Percentiles rank a stretch among this genome's conserved stretches.
phyloP scores from a whole-genome alignment of 805 yeast genomes.

The Millerago galiae region DNA sequence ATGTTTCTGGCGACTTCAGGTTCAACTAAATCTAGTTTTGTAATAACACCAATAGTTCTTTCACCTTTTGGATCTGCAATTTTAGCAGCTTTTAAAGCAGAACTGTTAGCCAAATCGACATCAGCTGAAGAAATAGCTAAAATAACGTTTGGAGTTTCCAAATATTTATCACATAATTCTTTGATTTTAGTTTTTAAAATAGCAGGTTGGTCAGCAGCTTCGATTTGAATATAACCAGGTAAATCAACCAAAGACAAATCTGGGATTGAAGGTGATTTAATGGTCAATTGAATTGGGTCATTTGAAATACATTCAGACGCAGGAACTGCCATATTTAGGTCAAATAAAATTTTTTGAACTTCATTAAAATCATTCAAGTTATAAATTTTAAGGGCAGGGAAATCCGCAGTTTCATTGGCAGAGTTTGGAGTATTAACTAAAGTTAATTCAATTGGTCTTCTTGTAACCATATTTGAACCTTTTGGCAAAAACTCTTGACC shows the following conservation, averaged over 20 bases:
- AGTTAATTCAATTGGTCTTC: slow-evolving; percentile 95
- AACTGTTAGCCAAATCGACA: slow-evolving; percentile 93
- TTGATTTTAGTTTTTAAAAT: slow-evolving; percentile 75
- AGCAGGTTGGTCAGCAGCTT: slow-evolving; percentile 92
- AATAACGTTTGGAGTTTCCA: slow-evolving; percentile 88
- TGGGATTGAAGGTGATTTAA: slow-evolving; percentile 85
- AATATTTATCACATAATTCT: slow-evolving; percentile 74
- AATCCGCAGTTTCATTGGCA: slow-evolving; percentile 85
- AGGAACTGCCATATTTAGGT: slow-evolving; percentile 90
- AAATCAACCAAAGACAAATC: slow-evolving; percentile 91
- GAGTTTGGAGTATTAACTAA: slow-evolving; percentile 77
- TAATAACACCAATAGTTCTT: slow-evolving; percentile 93
- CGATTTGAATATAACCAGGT: slow-evolving; percentile 96
- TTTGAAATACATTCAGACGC: slow-evolving; percentile 77
- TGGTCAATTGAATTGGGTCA: slow-evolving; percentile 90
- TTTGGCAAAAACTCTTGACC: slow-evolving; percentile 98
- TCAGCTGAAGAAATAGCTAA: slow-evolving; percentile 97
- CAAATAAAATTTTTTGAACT: slow-evolving; percentile 82
- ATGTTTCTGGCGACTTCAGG: slow-evolving; percentile 64
- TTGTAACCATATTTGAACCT: slow-evolving; percentile 96
- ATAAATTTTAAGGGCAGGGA: slow-evolving; percentile 80
- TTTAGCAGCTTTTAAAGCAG: slow-evolving; percentile 88
- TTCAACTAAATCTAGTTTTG: slow-evolving; percentile 86
- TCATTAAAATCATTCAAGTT: slow-evolving; percentile 82
- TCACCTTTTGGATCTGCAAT: slow-evolving; percentile 89